These are phyloP conservation scores for Colletotrichum sp. DNA, from an alignment of 2,329 filamentous ascomycete species.

Conservation along the genomic window DNA sequence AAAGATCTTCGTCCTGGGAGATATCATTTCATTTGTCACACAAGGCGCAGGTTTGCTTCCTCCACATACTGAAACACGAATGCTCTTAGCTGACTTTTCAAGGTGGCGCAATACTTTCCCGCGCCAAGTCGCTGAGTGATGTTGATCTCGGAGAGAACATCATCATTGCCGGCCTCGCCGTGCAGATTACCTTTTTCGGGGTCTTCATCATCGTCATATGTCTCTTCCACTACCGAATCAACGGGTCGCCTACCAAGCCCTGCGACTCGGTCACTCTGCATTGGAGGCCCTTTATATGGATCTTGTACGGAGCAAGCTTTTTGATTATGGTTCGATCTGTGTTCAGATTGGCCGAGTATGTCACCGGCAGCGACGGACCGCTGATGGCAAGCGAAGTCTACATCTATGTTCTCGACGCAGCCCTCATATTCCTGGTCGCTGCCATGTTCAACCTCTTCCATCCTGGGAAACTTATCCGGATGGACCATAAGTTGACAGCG, in stretches of 20 bases:
- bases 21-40: conserved; percentile 19
- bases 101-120: conserved; percentile 32
- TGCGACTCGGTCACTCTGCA: neutral
- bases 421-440: conserved; percentile 44
- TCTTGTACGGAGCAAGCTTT: conserved; percentile 32
- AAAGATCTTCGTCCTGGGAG: conserved; percentile 51
- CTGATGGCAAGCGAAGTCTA: conserved; percentile 43
- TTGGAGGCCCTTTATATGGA: conserved; percentile 32
- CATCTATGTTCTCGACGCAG: conserved; percentile 47
- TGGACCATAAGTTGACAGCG: neutral
- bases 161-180: conserved; percentile 53
- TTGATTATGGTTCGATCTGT: conserved; percentile 50
- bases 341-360: conserved; percentile 52
- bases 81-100: conserved; percentile 41
- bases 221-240: conserved; percentile 43
- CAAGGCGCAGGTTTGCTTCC: no score
- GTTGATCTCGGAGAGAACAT: conserved; percentile 43
- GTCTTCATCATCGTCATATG: conserved; percentile 52
- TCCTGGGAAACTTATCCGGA: neutral
- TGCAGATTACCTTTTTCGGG: conserved; percentile 59
- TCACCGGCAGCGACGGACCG: conserved; percentile 42
- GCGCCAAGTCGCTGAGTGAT: neutral
- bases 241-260: conserved; percentile 8
- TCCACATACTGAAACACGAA: rapidly evolving
- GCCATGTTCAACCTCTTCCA: neutral